Evolutionary conservation across 2,329 filamentous ascomycete species (phyloP).

Genomic region (Coccinonectria pachysandricola): DNA sequence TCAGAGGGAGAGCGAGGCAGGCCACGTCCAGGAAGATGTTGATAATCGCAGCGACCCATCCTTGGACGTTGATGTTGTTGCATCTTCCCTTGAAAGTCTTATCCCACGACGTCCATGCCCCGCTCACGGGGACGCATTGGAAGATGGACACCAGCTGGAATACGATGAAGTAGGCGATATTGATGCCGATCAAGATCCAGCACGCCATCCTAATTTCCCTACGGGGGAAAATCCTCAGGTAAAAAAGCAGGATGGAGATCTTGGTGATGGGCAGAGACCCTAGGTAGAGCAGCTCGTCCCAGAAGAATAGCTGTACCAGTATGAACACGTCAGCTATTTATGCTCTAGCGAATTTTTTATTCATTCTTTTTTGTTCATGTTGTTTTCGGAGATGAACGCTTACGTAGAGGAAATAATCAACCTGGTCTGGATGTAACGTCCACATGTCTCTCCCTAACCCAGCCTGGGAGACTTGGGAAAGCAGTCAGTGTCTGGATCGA

Average conservation of each 20-base stretch:
- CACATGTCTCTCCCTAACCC: too few species aligned
- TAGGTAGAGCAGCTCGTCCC: conserved; percentile 5
- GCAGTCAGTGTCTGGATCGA: not conserved
- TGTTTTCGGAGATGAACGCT: too few species aligned
- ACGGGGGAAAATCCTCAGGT: conserved; percentile 4
- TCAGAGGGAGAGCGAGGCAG: conserved; percentile 35
- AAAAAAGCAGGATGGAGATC: conserved; percentile 5
- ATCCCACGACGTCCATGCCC: conserved; percentile 40
- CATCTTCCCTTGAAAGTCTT: conserved; percentile 33
- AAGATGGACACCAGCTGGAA: conserved; percentile 29
- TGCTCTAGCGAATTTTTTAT: conserved; percentile 2
- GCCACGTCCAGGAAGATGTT: conserved; percentile 38
- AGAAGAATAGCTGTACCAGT: conserved; percentile 4
- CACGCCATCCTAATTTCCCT: conserved; percentile 2
- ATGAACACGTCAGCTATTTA: conserved; percentile 5
- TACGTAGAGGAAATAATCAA: too few species aligned
- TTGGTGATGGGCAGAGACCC: conserved; percentile 4
- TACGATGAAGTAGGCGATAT: conserved; percentile 9
- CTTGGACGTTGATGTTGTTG: conserved; percentile 34
- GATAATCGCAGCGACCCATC: conserved; percentile 37
- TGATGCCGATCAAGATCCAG: conserved; percentile 9
- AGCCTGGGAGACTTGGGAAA: too few species aligned
- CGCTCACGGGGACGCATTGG: conserved; percentile 36
- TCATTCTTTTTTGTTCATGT: too few species aligned
- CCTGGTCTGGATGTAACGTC: too few species aligned